Evolutionary conservation across 331 rosid species (phyloP).

Genomic region (Pyrus hybrid): DNA sequence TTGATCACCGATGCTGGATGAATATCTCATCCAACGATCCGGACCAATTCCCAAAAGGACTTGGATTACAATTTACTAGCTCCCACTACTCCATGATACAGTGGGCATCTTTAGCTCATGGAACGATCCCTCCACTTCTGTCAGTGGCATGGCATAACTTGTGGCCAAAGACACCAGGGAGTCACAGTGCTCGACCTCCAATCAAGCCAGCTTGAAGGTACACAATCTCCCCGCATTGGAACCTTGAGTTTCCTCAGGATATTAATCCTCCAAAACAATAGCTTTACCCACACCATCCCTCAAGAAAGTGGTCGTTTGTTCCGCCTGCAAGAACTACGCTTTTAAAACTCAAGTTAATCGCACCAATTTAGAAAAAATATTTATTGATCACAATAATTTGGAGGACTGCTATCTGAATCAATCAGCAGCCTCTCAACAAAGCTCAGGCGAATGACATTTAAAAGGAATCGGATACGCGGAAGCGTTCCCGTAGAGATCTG

Average conservation of each 20-base stretch:
- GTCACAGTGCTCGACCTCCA: background rate
- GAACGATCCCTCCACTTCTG: too few species aligned
- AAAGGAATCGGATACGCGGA: background rate
- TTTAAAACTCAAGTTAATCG: slow-evolving; percentile 1
- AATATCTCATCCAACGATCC: too few species aligned
- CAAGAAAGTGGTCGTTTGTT: background rate
- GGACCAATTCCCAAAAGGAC: too few species aligned
- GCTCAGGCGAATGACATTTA: background rate
- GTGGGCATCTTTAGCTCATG: too few species aligned
- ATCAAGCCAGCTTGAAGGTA: background rate
- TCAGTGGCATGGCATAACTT: too few species aligned
- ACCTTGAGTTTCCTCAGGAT: background rate
- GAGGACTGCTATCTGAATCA: slow-evolving; percentile 14
- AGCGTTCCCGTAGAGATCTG: too few species aligned
- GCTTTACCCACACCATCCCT: background rate
- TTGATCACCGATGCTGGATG: too few species aligned
- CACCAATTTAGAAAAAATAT: background rate
- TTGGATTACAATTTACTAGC: too few species aligned
- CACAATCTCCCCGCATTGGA: background rate
- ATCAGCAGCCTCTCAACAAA: slow-evolving; percentile 15
- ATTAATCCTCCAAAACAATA: background rate
- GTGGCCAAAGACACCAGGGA: background rate
- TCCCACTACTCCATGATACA: too few species aligned
- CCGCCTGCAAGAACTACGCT: background rate
- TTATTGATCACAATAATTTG: slow-evolving; percentile 2